Evolutionary conservation across 495 filamentous ascomycete genomes (phyloP), one percentile per base, ranked within the genome.

Genomic region (Daldinia grandis): DNA sequence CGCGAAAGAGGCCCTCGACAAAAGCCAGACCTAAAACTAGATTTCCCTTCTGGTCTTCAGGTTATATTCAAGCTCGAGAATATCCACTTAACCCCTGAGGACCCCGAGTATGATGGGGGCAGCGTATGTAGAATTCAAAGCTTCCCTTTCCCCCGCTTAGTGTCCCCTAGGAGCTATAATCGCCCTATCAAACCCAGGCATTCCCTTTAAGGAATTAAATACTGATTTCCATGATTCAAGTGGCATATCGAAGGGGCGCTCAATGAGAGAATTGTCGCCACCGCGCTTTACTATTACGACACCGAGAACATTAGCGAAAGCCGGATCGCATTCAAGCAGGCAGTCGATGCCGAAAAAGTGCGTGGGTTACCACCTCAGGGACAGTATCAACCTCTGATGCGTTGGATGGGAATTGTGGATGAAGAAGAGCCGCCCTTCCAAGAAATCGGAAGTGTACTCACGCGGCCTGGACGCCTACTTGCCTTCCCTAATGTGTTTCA

Each of bases 41-140:
- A 55, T 4, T 71, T 68, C 25, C 62, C 72, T 9, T 35, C 40
- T 10, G 82, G 81, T 0, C 68, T 91, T 0, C 89, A 91, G 66
- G 79, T 91, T 5, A 88, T 91, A 49, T 83, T 90, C 56, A 90
- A 90, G 67, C 72, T 91, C 3, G 84, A 84, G 5, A 87, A 85
- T 64, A 90, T 91, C 61, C 76, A 88, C 25, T 77, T 91, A 3
- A 86, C 83, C 0, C 88, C 89, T 0, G 85, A 86, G 49, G 83
- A 85, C 17, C 85, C 87, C 0, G 51, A 38, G 0, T 79, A 77
- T 64, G 59, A 31, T 0, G 78, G 81, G 55, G 78, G 79, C 25
- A 55, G 49, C 10, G 44, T 50, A 25, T 21, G 44, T 50, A 50
- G 8, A 3, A 6, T 17, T 40, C 38, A 17, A 4, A 17, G 5